These are phyloP conservation scores for Caryopteris hybrid DNA, from an alignment of 305 asterid genomes.

Conservation along the genomic window DNA sequence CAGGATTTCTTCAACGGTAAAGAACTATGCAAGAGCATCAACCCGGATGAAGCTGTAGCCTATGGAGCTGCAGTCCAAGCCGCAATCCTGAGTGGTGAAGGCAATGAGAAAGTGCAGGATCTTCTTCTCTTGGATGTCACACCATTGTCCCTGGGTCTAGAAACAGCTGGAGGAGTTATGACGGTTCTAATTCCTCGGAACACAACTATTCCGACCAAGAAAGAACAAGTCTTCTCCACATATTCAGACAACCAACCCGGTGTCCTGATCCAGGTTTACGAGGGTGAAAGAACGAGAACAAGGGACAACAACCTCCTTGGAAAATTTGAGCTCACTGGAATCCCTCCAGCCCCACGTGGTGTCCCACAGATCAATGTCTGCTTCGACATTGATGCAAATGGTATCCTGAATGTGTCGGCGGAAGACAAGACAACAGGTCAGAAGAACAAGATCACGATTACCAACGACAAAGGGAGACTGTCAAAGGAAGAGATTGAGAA, in stretches of 20 bases:
- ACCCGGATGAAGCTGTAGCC: slow-evolving; percentile 37
- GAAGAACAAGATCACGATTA: slow-evolving; percentile 36
- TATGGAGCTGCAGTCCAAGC: slow-evolving; percentile 38
- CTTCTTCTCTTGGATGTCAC: slow-evolving; percentile 31
- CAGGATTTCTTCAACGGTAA: slow-evolving; percentile 42
- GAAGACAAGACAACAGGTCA: slow-evolving; percentile 38
- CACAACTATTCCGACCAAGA: slow-evolving; percentile 30
- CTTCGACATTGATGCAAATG: slow-evolving; percentile 36
- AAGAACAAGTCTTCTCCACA: slow-evolving; percentile 29
- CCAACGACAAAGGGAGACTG: slow-evolving; percentile 36
- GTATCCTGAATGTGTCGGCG: slow-evolving; percentile 34
- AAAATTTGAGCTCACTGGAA: slow-evolving; percentile 30
- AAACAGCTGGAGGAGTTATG: slow-evolving; percentile 38
- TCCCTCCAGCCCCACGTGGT: slow-evolving; percentile 34
- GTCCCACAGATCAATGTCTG: slow-evolving; percentile 35
- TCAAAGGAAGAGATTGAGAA: too few relatives aligned
- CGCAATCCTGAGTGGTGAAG: slow-evolving; percentile 34
- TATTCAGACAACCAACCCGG: slow-evolving; percentile 33
- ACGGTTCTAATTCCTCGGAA: slow-evolving; percentile 31
- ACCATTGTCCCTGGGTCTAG: slow-evolving; percentile 28
- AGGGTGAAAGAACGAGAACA: slow-evolving; percentile 32
- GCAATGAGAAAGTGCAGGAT: slow-evolving; percentile 31
- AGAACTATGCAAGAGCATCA: slow-evolving; percentile 38
- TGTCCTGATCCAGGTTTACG: slow-evolving; percentile 25
- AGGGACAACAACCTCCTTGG: slow-evolving; percentile 36